phyloP scores from a whole-genome alignment of 345 rosid species.

The Noccaea bulbosa region DNA sequence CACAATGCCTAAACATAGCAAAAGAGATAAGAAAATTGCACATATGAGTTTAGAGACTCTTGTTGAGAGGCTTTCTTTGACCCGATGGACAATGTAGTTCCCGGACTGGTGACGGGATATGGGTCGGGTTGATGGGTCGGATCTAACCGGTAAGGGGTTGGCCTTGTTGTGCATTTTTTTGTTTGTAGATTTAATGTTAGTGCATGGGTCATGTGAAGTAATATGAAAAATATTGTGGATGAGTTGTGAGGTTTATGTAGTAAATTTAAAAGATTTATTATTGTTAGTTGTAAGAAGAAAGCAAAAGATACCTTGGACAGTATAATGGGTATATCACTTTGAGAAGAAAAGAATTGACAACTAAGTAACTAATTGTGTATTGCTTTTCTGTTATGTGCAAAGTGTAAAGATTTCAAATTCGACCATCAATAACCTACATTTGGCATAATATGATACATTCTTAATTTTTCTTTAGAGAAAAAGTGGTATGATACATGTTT shows the following conservation, averaged over 20 bases:
- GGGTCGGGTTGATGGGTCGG: slow-evolving; percentile 25
- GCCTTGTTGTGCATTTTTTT: slow-evolving; percentile 41
- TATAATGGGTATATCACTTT: slow-evolving; percentile 30
- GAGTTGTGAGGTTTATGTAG: slow-evolving; percentile 36
- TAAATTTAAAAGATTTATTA: not conserved
- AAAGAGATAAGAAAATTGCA: slow-evolving; percentile 53
- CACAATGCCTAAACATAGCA: slow-evolving; percentile 54
- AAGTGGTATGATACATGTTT: not conserved
- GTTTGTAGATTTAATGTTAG: not conserved
- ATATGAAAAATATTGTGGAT: not conserved
- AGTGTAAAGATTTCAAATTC: slow-evolving; percentile 6
- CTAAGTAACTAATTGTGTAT: slow-evolving; percentile 15
- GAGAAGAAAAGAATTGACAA: slow-evolving; percentile 55
- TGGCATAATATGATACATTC: too few relatives aligned
- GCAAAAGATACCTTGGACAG: slow-evolving; percentile 36
- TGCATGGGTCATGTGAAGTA: slow-evolving; percentile 26
- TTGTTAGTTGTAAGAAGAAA: slow-evolving; percentile 5
- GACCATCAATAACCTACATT: not conserved
- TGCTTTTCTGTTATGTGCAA: slow-evolving; percentile 16
- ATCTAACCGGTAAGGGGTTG: slow-evolving; percentile 37
- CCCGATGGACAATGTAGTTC: slow-evolving; percentile 58
- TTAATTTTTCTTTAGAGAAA: too few relatives aligned
- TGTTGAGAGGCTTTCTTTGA: slow-evolving; percentile 65
- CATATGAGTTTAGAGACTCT: slow-evolving; percentile 67
- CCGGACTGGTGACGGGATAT: slow-evolving; percentile 48